A percentile compares a stretch with the other conserved stretches of the same genome.
These are phyloP conservation scores for Hymenoscyphus fructigenus DNA, from an alignment of 2,329 filamentous ascomycete genomes.

Conservation along the genomic window DNA sequence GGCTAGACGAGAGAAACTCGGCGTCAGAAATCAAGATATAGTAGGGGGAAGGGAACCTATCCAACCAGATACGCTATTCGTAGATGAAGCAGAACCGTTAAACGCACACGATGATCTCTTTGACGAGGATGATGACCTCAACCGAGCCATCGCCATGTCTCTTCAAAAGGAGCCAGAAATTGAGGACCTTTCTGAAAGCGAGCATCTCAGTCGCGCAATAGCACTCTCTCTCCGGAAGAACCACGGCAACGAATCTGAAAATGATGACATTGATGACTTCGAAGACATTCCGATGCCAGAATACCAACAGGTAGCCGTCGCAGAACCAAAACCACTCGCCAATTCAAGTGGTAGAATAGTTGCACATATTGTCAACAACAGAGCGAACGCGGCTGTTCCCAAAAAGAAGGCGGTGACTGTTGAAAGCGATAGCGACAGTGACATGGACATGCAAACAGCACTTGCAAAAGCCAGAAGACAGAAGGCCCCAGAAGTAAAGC, in stretches of 20 bases:
- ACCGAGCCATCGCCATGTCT: constrained; percentile 79
- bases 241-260: constrained; percentile 41
- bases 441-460: constrained; percentile 76
- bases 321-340: constrained; percentile 50
- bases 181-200: constrained; percentile 58
- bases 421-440: constrained; percentile 64
- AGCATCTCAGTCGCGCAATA: constrained; percentile 79
- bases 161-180: constrained; percentile 50
- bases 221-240: constrained; percentile 77
- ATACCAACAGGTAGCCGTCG: constrained; percentile 57
- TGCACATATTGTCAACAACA: constrained; percentile 72
- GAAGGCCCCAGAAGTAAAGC: constrained; percentile 46
- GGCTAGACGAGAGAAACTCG: constrained; percentile 25
- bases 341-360: constrained; percentile 60
- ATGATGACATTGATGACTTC: constrained; percentile 42
- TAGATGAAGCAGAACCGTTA: constrained; percentile 26
- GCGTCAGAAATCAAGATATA: constrained; percentile 17
- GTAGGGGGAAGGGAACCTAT: constrained; percentile 18
- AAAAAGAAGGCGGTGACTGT: constrained; percentile 38
- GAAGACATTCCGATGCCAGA: constrained; percentile 53
- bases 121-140: constrained; percentile 64
- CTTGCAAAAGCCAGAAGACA: constrained; percentile 68
- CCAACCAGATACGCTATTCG: constrained; percentile 33
- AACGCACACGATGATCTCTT: constrained; percentile 14
- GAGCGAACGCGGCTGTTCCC: constrained; percentile 61